Base-by-base conservation (phyloP, 2,329 filamentous ascomycete genomes). In the Alternaria triticimaculans region DNA sequence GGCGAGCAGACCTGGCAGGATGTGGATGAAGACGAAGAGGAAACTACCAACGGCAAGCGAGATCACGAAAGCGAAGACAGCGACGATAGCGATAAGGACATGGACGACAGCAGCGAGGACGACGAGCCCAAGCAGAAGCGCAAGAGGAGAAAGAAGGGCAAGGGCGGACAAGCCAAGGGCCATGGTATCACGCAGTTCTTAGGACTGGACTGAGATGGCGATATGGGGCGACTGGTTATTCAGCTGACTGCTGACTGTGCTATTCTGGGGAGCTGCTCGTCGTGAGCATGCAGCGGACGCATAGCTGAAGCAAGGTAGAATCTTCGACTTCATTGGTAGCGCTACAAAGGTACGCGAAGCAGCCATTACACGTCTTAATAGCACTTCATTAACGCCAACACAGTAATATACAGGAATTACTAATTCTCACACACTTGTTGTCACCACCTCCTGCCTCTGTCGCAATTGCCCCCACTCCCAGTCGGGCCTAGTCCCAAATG, bases 1-100 rank as follows among this genome's bases (percentile, higher is more conserved):
- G 89, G 89, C 64, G 89, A 96, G 76, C 87, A 90, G 64, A 83
- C 87, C n/a, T 84, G 83, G 61, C 78, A 85, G 3, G 84, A 86
- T 73, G 77, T 28, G 71, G 72, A 73, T 7, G 84, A 84, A 1
- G 85, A 84, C 0, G 86, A 87, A 0, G 85, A 84, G 2, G 85
- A 81, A 0, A 83, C 84, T 0, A 20, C 14, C 7, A 54, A 55
- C 15, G 84, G 82, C 23, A 80, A 70, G 18, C 85, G 84, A 2
- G 84, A 81, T 10, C 57, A 56, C 37, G 61, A 55, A 2, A 63
- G 57, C 23, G 57, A 63, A 1, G 57, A 46, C 9, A 46, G 26
- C 0, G 81, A 80, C 1, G 84, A 84, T 1, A 84, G 82, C 30
- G 80, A 69, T 14, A 74, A 78, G 30, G 75, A 71, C 7, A 79